A percentile compares a stretch with the other conserved stretches of the same genome.
Evolutionary conservation across 208 protist species (phyloP).

Genomic region (Acanthamoeba castellanii): DNA sequence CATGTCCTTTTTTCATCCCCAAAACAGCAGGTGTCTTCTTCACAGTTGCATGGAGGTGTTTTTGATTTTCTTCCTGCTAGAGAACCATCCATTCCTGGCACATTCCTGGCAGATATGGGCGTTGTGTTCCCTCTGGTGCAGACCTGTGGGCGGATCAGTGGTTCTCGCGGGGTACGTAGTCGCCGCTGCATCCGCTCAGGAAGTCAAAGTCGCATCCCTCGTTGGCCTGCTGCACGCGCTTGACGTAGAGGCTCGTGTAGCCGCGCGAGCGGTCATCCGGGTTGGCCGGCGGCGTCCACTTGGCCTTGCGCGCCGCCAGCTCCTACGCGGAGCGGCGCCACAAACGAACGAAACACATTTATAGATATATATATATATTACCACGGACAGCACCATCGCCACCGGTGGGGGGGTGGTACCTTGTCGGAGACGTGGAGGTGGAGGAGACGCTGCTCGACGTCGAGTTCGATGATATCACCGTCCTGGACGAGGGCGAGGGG

Average conservation of each 20-base stretch:
- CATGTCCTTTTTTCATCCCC: no score
- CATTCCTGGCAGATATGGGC: no score
- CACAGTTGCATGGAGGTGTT: no score
- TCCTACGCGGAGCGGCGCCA: background rate
- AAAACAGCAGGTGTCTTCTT: no score
- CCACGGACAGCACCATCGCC: no score
- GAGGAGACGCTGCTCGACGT: background rate
- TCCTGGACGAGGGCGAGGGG: background rate
- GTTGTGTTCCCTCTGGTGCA: no score
- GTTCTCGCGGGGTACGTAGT: background rate
- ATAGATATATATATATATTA: no score
- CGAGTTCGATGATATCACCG: constrained; percentile 10
- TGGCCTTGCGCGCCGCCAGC: background rate
- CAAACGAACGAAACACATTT: no score
- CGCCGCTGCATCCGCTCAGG: background rate
- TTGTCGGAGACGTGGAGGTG: background rate
- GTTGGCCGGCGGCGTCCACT: background rate
- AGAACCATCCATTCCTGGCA: no score
- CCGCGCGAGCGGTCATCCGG: background rate
- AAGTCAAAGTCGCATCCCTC: constrained; percentile 25
- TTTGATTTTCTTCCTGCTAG: no score
- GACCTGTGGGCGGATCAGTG: no score
- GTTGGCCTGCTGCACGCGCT: constrained; percentile 10
- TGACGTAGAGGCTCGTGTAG: background rate
- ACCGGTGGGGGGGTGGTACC: no score